Percentiles rank a stretch among this genome's conserved stretches.
phyloP scores from a whole-genome alignment of 495 filamentous ascomycete species.

The Symbiotaphrina buchneri region DNA sequence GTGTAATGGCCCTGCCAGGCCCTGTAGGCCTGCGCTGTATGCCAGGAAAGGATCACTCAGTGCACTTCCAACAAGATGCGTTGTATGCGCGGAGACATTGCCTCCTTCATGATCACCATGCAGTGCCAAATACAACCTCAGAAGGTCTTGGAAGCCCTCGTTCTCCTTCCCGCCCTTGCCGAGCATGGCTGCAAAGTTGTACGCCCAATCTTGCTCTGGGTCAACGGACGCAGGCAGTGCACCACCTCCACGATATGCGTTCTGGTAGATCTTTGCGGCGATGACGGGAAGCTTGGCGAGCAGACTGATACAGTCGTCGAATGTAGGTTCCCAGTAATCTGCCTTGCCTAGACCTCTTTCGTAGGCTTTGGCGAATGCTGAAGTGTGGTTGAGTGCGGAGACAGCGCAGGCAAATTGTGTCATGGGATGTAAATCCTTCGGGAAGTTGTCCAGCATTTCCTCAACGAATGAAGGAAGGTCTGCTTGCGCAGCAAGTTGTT shows the following conservation, averaged over 20 bases:
- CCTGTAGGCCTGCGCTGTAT: constrained; percentile 89
- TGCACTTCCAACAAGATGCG: constrained; percentile 89
- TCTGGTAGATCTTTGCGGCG: constrained; percentile 92
- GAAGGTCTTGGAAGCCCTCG: constrained; percentile 84
- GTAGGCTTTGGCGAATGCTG: constrained; percentile 80
- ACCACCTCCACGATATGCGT: constrained; percentile 55
- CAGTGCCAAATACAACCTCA: constrained; percentile 81
- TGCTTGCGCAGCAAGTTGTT: constrained; percentile 71
- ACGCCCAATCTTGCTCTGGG: constrained; percentile 76
- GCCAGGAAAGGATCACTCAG: constrained; percentile 87
- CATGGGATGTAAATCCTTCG: constrained; percentile 82
- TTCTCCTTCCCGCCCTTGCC: constrained; percentile 72
- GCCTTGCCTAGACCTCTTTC: constrained; percentile 76
- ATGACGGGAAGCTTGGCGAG: constrained; percentile 93
- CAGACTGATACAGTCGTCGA: constrained; percentile 84
- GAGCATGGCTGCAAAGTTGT: constrained; percentile 94
- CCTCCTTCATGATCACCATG: constrained; percentile 98
- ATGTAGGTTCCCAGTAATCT: constrained; percentile 97
- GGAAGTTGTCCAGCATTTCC: constrained; percentile 79
- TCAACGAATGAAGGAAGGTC: constrained; percentile 64
- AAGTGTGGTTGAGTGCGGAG: constrained; percentile 78
- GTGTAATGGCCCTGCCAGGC: constrained; percentile 84
- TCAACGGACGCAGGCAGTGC: constrained; percentile 59
- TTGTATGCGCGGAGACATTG: constrained; percentile 94
- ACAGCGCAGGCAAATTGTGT: constrained; percentile 91